phyloP scores from a whole-genome alignment of 2,329 filamentous ascomycete genomes.

The Fusarium foetens region DNA sequence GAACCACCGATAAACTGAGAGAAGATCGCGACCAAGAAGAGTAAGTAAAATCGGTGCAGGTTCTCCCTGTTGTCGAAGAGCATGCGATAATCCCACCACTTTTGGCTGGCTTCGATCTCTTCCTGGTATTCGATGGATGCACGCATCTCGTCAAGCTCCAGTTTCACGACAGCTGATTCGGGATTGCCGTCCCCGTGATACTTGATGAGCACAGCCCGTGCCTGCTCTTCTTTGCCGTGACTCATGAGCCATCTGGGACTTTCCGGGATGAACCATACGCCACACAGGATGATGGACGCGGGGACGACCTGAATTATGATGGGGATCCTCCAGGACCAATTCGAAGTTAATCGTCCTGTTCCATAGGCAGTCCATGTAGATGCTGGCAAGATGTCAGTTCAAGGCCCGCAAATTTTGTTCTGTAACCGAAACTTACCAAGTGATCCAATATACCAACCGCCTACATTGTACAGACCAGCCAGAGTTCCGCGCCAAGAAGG shows the following conservation, averaged over 20 bases:
- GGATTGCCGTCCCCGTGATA: neutral
- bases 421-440: neutral
- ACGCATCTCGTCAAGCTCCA: neutral
- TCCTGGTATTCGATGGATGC: neutral
- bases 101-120: neutral
- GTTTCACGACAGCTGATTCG: neutral
- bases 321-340: constrained; percentile 1
- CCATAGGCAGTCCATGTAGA: constrained; percentile 3
- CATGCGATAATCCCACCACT: constrained; percentile 7
- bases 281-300: neutral
- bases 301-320: neutral
- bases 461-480: neutral
- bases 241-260: neutral
- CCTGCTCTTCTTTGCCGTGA: neutral
- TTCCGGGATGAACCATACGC: neutral
- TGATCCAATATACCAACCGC: constrained; percentile 2
- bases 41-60: neutral
- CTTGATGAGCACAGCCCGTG: neutral
- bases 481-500: neutral
- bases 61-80: neutral
- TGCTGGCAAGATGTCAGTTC: neutral
- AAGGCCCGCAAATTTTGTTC: rapidly evolving
- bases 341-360: neutral
- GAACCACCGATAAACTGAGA: neutral
- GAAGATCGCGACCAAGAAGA: neutral